Evolutionary conservation across 2,329 filamentous ascomycete species (phyloP), one percentile per base, ranked within the genome.

Genomic region (Aureobasidium sp.): DNA sequence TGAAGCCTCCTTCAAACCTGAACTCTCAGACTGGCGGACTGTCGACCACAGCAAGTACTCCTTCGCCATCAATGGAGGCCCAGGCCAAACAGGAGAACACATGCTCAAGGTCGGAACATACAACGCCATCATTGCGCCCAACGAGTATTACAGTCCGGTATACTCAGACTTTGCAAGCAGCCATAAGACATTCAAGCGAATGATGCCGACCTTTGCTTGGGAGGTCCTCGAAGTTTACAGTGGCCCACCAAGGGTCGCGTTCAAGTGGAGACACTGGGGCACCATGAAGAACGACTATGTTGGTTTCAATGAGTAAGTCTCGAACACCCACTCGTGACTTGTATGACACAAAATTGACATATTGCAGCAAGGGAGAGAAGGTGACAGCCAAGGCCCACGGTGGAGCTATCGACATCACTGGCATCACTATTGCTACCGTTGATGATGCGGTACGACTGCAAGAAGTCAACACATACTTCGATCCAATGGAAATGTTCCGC

Each of bases 201-300:
- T 88, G 85, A 88, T 89, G 85, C 86, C 86, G 0, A 84, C 80
- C 0, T 88, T 89, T 71, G 86, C 85, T 0, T 89, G 86, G 85
- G 86, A 88, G 73, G 85, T 88, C 1, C 70, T 87, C 17, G 86
- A 88, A 70, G 84, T 88, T 2, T 88, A 87, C 69, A 83, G 81
- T 64, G 85, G 84, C 0, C 85, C 85, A 27, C 86, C 86, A 1
- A 76, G 77, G 14, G 84, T 87, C 39, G 77, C 79, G 2, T 87
- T 88, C 71, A 79, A 82, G 67, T 88, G 86, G 86, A 77, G 86
- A 5, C 86, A 88, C 70, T 88, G 86, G 86, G 86, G 85, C 0
- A 72, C 75, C 5, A 87, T 88, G 82, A 83, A 82, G 75, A 82
- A 81, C 64, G 85, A 88, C 68, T 88, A 88, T 70, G 80, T 84